These are phyloP conservation scores for Thalassiosira profunda DNA, from an alignment of 108 stramenopile species.

Conservation along the genomic window DNA sequence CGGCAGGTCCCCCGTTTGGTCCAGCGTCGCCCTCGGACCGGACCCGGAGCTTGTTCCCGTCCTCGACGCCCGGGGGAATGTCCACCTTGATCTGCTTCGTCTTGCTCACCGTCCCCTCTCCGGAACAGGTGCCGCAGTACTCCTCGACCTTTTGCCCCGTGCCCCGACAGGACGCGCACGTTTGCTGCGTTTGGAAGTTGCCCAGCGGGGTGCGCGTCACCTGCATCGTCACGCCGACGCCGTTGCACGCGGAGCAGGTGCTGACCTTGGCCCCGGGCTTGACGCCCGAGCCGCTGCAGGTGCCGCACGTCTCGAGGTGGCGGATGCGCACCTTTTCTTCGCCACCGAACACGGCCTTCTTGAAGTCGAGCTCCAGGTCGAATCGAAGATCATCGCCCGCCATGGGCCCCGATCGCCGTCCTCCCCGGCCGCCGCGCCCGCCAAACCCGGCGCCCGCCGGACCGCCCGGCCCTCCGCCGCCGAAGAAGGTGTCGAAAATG, in stretches of 20 bases:
- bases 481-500: conserved; percentile 97
- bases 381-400: conserved; percentile 93
- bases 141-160: conserved; percentile 93
- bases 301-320: conserved; percentile 93
- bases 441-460: conserved; percentile 52
- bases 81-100: conserved; percentile 97
- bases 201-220: conserved; percentile 96
- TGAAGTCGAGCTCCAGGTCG: conserved; percentile 95
- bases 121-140: conserved; percentile 94
- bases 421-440: conserved; percentile 61
- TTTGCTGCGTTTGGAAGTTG: conserved; percentile 96
- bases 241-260: conserved; percentile 90
- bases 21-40: conserved; percentile 97
- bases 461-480: conserved; percentile 68
- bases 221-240: conserved; percentile 92
- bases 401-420: conserved; percentile 67
- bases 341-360: conserved; percentile 96
- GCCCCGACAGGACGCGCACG: conserved; percentile 95
- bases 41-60: conserved; percentile 96
- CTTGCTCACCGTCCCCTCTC: conserved; percentile 92
- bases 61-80: conserved; percentile 96
- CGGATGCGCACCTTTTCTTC: conserved; percentile 96
- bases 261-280: conserved; percentile 86
- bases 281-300: conserved; percentile 89
- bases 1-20: conserved; percentile 92